phyloP scores from a whole-genome alignment of 805 yeast genomes.

The Schwanniomyces vanrijiae region DNA sequence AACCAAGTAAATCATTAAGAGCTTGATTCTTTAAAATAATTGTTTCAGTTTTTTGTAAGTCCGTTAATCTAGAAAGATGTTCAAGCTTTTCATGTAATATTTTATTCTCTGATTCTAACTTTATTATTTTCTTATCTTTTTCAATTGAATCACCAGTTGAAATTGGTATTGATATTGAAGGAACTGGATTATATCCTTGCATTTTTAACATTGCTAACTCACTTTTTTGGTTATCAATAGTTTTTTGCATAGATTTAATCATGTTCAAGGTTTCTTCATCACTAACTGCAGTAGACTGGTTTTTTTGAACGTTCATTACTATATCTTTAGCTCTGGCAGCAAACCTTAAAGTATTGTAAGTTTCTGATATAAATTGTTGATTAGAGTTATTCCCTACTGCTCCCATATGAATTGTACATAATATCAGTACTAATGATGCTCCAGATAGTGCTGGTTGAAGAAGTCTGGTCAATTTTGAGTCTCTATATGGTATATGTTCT shows the following conservation, averaged over 20 bases:
- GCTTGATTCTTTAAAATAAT: slow-evolving; percentile 59
- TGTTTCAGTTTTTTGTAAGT: slow-evolving; percentile 56
- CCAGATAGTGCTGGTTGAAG: slow-evolving; percentile 93
- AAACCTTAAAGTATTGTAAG: slow-evolving; percentile 83
- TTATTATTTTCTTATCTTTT: slow-evolving; percentile 11
- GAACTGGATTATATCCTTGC: background rate
- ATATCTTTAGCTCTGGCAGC: slow-evolving; percentile 93
- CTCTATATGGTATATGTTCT: slow-evolving; percentile 88
- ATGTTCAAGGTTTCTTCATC: slow-evolving; percentile 42
- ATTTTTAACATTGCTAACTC: slow-evolving; percentile 46
- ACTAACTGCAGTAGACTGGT: slow-evolving; percentile 33
- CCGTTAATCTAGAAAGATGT: slow-evolving; percentile 65
- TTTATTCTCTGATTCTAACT: slow-evolving; percentile 60
- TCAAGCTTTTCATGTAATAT: slow-evolving; percentile 67
- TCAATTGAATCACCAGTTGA: slow-evolving; percentile 4
- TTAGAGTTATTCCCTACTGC: slow-evolving; percentile 18
- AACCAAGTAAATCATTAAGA: slow-evolving; percentile 55
- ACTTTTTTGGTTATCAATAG: slow-evolving; percentile 59
- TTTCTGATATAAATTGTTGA: slow-evolving; percentile 64
- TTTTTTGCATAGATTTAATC: slow-evolving; percentile 55
- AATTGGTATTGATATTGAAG: background rate
- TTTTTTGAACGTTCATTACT: slow-evolving; percentile 61
- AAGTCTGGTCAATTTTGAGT: slow-evolving; percentile 85
- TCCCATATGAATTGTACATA: slow-evolving; percentile 82
- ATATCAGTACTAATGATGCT: slow-evolving; percentile 73